Conservation (phyloP, 139 green algal genomes). For the Penium margaritaceum region DNA sequence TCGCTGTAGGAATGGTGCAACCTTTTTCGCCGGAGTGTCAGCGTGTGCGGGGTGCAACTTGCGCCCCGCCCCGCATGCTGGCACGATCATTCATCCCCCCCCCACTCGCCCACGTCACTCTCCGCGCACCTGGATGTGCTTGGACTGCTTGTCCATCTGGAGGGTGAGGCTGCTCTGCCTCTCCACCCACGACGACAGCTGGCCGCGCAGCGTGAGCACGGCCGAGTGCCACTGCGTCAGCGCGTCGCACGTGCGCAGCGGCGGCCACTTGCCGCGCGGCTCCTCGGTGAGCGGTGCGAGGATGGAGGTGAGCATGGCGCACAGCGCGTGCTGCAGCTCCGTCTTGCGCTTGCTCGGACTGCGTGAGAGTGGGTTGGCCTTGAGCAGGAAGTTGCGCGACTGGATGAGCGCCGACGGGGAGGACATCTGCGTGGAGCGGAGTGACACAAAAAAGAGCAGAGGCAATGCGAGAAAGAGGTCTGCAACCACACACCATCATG, state of each 20-base stretch:
- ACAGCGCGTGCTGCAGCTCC: constrained; percentile 65
- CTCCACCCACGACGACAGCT: constrained; percentile 59
- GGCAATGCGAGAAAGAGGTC: background rate
- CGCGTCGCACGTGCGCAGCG: constrained; percentile 5
- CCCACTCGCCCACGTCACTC: background rate
- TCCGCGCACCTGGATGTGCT: constrained; percentile 47
- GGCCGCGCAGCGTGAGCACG: constrained; percentile 50
- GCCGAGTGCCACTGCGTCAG: constrained; percentile 44
- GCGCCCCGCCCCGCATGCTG: too few species aligned
- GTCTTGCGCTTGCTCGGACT: constrained; percentile 70
- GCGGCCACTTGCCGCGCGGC: constrained; percentile 24
- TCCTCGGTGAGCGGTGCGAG: constrained; percentile 56
- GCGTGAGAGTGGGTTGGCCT: constrained; percentile 61
- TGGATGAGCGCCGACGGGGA: constrained; percentile 2
- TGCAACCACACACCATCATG: too few species aligned
- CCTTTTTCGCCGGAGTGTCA: too few species aligned
- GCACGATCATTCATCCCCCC: background rate
- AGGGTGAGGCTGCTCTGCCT: constrained; percentile 54
- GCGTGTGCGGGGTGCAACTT: too few species aligned
- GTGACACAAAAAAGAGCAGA: background rate
- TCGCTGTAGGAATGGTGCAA: too few species aligned
- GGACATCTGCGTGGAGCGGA: background rate
- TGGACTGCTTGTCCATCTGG: constrained; percentile 69
- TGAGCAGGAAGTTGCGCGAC: constrained; percentile 52
- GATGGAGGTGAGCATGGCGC: constrained; percentile 66